Conservation (phyloP, 371 early-diverging fungal genomes). For the Haplosporangium sp. region DNA sequence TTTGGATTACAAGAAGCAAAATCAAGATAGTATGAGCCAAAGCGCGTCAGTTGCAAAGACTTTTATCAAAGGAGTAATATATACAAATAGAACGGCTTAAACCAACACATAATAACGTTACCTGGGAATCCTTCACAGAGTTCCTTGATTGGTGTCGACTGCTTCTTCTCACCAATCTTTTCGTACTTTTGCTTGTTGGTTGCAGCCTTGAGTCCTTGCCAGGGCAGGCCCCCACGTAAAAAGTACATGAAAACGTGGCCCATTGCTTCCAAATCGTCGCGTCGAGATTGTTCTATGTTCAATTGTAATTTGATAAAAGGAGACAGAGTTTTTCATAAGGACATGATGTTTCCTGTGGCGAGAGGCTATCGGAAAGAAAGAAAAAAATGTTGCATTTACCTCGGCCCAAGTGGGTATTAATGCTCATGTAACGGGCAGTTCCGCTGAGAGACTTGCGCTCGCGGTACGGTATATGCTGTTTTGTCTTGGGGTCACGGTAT, state of each 20-base stretch:
- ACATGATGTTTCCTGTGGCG: no score
- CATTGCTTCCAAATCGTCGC: slow-evolving; percentile 99
- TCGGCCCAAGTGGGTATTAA: slow-evolving; percentile 97
- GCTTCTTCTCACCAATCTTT: slow-evolving; percentile 98
- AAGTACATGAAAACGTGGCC: slow-evolving; percentile 99
- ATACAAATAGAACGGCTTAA: neutral
- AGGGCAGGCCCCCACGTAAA: slow-evolving; percentile 96
- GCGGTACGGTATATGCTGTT: slow-evolving; percentile 93
- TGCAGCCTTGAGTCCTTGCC: slow-evolving; percentile 99
- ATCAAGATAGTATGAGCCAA: no score
- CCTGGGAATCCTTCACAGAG: slow-evolving; percentile 92
- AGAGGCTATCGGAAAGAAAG: neutral
- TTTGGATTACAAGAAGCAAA: slow-evolving; percentile 5
- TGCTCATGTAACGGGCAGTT: slow-evolving; percentile 98
- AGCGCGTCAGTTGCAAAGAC: no score
- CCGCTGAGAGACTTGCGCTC: slow-evolving; percentile 94
- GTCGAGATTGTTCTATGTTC: slow-evolving; percentile 64
- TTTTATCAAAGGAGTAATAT: no score
- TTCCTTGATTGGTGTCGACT: slow-evolving; percentile 89
- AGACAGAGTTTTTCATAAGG: neutral
- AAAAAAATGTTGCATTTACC: slow-evolving; percentile 49
- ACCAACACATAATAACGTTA: neutral
- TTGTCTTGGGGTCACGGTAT: slow-evolving; percentile 94
- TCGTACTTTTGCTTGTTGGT: slow-evolving; percentile 99
- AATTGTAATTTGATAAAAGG: neutral